Conservation (phyloP, 2,329 filamentous ascomycete species). For the Fusarium cicatricum region DNA sequence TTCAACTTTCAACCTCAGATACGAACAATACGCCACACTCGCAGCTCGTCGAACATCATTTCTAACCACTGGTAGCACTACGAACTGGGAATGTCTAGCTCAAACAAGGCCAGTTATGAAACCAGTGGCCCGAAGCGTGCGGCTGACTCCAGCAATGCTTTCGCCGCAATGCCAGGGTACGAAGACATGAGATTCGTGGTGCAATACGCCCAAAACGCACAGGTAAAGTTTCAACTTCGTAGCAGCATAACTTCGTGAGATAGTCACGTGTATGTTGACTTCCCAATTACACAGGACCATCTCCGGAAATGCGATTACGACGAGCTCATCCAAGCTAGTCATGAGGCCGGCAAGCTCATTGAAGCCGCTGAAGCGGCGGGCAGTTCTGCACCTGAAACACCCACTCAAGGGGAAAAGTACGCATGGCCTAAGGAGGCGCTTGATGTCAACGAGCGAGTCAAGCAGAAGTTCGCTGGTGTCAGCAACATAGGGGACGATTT, state of each 20-base stretch:
- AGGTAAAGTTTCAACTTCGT: not conserved
- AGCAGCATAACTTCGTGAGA: not conserved
- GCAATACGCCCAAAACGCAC: constrained; percentile 4
- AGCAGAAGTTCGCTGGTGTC: not conserved
- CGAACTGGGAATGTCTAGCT: not conserved
- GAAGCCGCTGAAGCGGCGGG: too few relatives aligned
- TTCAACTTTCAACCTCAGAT: not conserved
- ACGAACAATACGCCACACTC: too few relatives aligned
- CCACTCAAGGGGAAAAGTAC: not conserved
- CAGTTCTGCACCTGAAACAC: not conserved
- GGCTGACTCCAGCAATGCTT: constrained; percentile 1
- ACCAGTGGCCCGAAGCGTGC: not conserved
- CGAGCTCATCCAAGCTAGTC: not conserved
- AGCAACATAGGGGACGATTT: constrained; percentile 3
- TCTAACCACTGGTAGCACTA: not conserved
- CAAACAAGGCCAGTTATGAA: not conserved
- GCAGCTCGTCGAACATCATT: not conserved
- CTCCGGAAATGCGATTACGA: constrained; percentile 5
- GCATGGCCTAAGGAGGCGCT: constrained; percentile 13
- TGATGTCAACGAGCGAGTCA: not conserved
- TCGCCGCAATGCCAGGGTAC: not conserved
- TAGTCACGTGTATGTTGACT: not conserved
- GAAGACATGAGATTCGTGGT: constrained; percentile 17
- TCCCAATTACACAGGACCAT: not conserved
- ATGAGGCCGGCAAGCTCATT: not conserved